A percentile compares a stretch with the other conserved stretches of the same genome.
Evolutionary conservation across 257 asterid species (phyloP).

Genomic region (Apocynum venetum): DNA sequence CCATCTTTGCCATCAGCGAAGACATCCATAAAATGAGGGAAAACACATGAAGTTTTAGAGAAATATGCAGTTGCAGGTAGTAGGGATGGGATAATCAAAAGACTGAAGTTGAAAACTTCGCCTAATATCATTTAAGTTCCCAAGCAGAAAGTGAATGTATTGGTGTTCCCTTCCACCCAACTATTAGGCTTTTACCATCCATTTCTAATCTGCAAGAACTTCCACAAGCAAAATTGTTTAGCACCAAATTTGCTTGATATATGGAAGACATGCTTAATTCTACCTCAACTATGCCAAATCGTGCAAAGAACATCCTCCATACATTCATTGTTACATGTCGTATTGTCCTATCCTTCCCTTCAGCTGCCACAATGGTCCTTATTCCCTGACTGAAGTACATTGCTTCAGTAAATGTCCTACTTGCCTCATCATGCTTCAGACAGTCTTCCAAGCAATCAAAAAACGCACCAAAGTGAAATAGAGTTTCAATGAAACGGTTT

Average conservation of each 20-base stretch:
- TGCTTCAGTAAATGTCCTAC: constrained; percentile 32
- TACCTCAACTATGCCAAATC: constrained; percentile 46
- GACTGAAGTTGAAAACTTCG: not conserved
- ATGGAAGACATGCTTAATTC: constrained; percentile 44
- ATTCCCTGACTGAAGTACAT: constrained; percentile 25
- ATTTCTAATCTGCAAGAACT: constrained; percentile 8
- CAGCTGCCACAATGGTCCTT: constrained; percentile 38
- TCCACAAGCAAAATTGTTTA: constrained; percentile 33
- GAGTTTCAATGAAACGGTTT: constrained; percentile 50
- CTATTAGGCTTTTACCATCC: constrained; percentile 12
- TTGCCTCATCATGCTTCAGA: constrained; percentile 31
- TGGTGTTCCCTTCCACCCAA: constrained; percentile 21
- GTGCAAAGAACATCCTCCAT: constrained; percentile 43
- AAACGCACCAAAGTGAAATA: constrained; percentile 41
- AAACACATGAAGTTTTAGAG: not conserved
- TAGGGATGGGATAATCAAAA: not conserved
- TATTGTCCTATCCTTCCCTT: constrained; percentile 33
- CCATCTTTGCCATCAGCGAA: not conserved
- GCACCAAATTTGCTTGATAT: constrained; percentile 44
- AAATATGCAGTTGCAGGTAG: not conserved
- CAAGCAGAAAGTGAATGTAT: constrained; percentile 11
- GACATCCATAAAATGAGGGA: not conserved
- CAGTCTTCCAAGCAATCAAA: constrained; percentile 49
- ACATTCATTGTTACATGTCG: constrained; percentile 39
- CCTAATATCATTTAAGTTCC: not conserved